Conservation (phyloP, 176 grass and related monocot species). For the Bromus sterilis region DNA sequence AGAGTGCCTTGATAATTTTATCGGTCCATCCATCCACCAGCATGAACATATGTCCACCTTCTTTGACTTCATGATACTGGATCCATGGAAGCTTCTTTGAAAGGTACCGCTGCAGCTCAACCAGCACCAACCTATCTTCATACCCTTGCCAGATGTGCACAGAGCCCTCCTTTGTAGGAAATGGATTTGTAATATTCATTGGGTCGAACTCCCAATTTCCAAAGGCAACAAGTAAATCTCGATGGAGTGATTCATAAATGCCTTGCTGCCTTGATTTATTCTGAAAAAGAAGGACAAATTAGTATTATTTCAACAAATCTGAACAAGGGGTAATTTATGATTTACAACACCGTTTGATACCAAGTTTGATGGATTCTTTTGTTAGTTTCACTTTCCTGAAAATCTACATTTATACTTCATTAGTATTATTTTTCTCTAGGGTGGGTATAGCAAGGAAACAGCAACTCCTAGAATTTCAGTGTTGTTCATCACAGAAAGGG, state of each 20-base stretch:
- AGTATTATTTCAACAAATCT: background rate
- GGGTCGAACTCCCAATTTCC: conserved; percentile 76
- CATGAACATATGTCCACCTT: conserved; percentile 71
- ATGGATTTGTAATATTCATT: conserved; percentile 59
- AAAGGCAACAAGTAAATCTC: conserved; percentile 66
- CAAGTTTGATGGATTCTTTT: conserved; percentile 5
- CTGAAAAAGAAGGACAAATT: conserved; percentile 37
- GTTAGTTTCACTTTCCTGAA: background rate
- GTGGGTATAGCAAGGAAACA: background rate
- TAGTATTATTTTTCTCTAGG: conserved; percentile 13
- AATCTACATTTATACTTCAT: conserved; percentile 7
- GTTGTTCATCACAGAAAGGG: background rate
- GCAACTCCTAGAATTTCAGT: background rate
- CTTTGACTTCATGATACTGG: conserved; percentile 58
- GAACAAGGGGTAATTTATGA: background rate
- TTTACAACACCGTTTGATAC: background rate
- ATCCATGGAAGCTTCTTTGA: conserved; percentile 62
- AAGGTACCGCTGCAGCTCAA: conserved; percentile 56
- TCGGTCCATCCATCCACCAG: conserved; percentile 49
- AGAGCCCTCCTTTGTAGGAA: conserved; percentile 60
- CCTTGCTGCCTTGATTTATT: conserved; percentile 79
- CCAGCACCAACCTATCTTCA: conserved; percentile 54
- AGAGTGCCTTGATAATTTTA: conserved; percentile 47
- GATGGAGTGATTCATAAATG: conserved; percentile 62
- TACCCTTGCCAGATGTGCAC: conserved; percentile 80